These are phyloP conservation scores for Botryotinia globosa DNA, from an alignment of 2,329 filamentous ascomycete genomes.

Conservation along the genomic window DNA sequence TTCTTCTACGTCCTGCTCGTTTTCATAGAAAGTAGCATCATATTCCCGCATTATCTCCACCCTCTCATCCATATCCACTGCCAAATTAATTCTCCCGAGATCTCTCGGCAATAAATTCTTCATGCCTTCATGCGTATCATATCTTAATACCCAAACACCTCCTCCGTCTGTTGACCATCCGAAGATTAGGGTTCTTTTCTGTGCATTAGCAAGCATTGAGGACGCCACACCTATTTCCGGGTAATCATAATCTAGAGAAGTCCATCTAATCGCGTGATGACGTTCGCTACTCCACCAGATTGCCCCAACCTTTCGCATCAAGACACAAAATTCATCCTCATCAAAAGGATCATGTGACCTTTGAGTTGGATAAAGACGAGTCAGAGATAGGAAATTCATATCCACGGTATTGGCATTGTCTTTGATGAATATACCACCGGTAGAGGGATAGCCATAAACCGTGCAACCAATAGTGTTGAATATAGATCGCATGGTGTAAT, in stretches of 20 bases:
- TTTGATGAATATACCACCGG: background rate
- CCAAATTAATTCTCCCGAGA: slow-evolving; percentile 2
- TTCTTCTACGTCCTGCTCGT: background rate
- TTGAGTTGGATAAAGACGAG: background rate
- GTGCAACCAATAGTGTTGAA: background rate
- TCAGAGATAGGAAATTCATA: background rate
- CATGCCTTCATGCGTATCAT: background rate
- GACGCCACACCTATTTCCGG: background rate
- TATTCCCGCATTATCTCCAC: background rate
- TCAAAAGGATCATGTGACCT: background rate
- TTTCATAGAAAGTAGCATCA: background rate
- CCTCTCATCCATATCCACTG: background rate
- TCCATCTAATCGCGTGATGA: background rate
- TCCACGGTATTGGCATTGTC: background rate
- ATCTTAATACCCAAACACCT: slow-evolving; percentile 1
- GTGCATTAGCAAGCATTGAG: background rate
- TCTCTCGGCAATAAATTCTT: background rate
- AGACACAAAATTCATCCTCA: background rate
- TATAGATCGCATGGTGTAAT: slow-evolving; percentile 4
- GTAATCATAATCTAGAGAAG: background rate
- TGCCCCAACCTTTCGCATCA: background rate
- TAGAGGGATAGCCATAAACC: slow-evolving; percentile 1
- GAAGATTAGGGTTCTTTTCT: background rate
- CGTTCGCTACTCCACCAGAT: slow-evolving; percentile 2
- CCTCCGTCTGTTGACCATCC: background rate